These are phyloP conservation scores for Phialophora verrucosa DNA, from an alignment of 2,329 filamentous ascomycete species.

Conservation along the genomic window DNA sequence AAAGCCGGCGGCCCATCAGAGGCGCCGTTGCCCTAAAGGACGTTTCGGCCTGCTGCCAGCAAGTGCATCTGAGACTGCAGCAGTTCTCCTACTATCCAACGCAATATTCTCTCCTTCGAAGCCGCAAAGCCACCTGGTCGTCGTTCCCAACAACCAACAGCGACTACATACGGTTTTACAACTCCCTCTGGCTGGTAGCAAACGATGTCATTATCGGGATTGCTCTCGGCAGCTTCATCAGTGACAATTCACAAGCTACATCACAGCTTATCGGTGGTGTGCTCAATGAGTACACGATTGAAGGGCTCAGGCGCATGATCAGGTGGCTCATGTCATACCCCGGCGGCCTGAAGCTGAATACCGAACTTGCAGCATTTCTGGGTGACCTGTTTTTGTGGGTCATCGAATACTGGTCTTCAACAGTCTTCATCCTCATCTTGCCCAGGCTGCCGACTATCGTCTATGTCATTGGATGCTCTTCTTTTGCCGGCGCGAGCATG, in stretches of 20 bases:
- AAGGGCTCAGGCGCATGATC: slow-evolving; percentile 86
- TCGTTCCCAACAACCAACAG: slow-evolving; percentile 94
- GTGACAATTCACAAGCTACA: slow-evolving; percentile 88
- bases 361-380: slow-evolving; percentile 88
- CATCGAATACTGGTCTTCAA: slow-evolving; percentile 87
- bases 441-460: slow-evolving; percentile 85
- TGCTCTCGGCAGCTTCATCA: slow-evolving; percentile 92
- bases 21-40: slow-evolving; percentile 88
- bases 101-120: slow-evolving; percentile 90
- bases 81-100: slow-evolving; percentile 99
- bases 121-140: slow-evolving; percentile 89
- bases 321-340: slow-evolving; percentile 96
- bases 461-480: slow-evolving; percentile 90
- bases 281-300: slow-evolving; percentile 81
- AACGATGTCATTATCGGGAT: slow-evolving; percentile 99
- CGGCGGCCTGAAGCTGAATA: slow-evolving; percentile 92
- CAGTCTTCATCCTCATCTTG: slow-evolving; percentile 68
- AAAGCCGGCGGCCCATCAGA: slow-evolving; percentile 55
- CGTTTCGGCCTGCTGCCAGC: slow-evolving; percentile 93
- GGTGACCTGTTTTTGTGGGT: slow-evolving; percentile 98
- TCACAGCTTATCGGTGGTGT: slow-evolving; percentile 78
- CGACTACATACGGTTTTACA: slow-evolving; percentile 99
- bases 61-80: slow-evolving; percentile 94
- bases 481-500: slow-evolving; percentile 95
- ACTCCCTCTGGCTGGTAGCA: slow-evolving; percentile 95